phyloP scores from a whole-genome alignment of 108 stramenopile genomes.

The Epithemia pelagica region DNA sequence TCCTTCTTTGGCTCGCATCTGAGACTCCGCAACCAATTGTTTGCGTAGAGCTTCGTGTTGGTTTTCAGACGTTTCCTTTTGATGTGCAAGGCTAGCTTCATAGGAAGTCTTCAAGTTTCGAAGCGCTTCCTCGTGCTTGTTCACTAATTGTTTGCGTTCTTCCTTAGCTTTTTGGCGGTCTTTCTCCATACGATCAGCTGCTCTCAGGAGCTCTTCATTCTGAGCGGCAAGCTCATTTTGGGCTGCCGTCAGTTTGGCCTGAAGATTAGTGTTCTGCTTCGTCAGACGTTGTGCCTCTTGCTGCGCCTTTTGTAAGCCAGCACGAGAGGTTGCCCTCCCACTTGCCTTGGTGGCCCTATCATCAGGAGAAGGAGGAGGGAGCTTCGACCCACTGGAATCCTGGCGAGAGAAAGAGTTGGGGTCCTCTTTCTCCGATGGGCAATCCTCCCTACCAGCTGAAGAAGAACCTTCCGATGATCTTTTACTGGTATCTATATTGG shows the following conservation, averaged over 20 bases:
- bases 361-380: too few relatives aligned
- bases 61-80: slow-evolving; percentile 31
- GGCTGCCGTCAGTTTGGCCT: slow-evolving; percentile 51
- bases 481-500: too few relatives aligned
- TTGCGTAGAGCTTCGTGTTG: slow-evolving; percentile 42
- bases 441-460: too few relatives aligned
- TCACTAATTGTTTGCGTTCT: slow-evolving; percentile 57
- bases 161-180: slow-evolving; percentile 55
- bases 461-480: too few relatives aligned
- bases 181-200: slow-evolving; percentile 66
- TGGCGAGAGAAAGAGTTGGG: too few relatives aligned
- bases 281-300: slow-evolving; percentile 4
- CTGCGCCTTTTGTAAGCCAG: background rate
- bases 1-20: slow-evolving; percentile 47
- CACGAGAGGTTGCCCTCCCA: background rate
- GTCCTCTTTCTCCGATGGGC: too few relatives aligned
- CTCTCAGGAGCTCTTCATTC: slow-evolving; percentile 55
- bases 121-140: slow-evolving; percentile 65
- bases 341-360: too few relatives aligned
- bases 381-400: too few relatives aligned
- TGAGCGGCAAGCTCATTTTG: slow-evolving; percentile 71
- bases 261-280: slow-evolving; percentile 35
- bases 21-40: slow-evolving; percentile 30
- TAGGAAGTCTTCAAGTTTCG: slow-evolving; percentile 29
- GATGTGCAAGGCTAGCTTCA: slow-evolving; percentile 29